Conservation (phyloP, 106 monocot genomes). For the Hemerocallis citrina region DNA sequence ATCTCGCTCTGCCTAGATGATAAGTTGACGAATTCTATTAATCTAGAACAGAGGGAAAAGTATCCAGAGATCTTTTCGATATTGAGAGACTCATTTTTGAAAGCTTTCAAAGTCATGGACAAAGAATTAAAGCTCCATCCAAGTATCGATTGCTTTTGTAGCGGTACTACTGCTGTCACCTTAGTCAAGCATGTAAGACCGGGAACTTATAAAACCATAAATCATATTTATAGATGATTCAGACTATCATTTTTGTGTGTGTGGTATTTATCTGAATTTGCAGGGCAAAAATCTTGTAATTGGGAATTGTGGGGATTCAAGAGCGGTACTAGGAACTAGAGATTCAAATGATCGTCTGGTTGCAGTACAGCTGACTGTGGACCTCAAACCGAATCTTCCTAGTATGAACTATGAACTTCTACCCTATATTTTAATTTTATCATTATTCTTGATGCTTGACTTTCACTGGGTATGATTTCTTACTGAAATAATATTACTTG, state of each 20-base stretch:
- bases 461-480: no score
- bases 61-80: constrained; percentile 17
- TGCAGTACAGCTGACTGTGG: constrained; percentile 26
- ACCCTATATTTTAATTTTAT: not conserved
- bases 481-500: no score
- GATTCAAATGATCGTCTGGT: constrained; percentile 13
- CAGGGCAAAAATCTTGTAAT: constrained; percentile 26
- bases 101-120: constrained; percentile 65
- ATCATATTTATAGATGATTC: not conserved
- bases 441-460: no score
- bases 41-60: constrained; percentile 15
- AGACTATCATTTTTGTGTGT: not conserved
- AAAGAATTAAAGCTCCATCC: constrained; percentile 41
- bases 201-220: not conserved
- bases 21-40: constrained; percentile 5
- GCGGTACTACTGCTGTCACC: constrained; percentile 78
- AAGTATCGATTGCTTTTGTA: constrained; percentile 56
- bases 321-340: constrained; percentile 24
- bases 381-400: constrained; percentile 29
- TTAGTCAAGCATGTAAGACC: constrained; percentile 54
- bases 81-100: constrained; percentile 37
- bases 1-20: constrained; percentile 13
- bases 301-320: constrained; percentile 27
- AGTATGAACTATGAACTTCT: constrained; percentile 17
- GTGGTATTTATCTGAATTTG: not conserved